phyloP scores from a whole-genome alignment of 139 green algal genomes.

The Nannochloris sp. region DNA sequence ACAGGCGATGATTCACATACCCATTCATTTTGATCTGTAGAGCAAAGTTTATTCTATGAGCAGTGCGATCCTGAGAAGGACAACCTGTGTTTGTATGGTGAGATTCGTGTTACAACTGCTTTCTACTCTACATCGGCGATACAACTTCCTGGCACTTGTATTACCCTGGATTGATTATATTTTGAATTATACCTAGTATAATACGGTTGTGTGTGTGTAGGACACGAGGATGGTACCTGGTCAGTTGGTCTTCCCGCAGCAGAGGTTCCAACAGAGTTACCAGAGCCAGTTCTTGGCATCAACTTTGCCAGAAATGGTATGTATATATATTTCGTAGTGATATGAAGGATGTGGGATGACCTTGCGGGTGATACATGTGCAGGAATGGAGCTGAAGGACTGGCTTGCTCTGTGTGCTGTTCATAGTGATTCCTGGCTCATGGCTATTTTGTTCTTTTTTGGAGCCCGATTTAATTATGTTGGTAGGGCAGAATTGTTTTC shows the following conservation, averaged over 20 bases:
- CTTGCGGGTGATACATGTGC: not conserved
- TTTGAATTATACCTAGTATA: not conserved
- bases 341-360: not conserved
- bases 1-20: no score
- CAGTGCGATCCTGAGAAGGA: conserved; percentile 79
- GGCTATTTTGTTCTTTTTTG: conserved; percentile 91
- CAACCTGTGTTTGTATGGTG: conserved; percentile 97
- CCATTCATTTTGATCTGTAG: conserved; percentile 5
- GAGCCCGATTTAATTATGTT: conserved; percentile 73
- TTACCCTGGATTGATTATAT: not conserved
- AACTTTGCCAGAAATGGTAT: conserved; percentile 87
- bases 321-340: conserved; percentile 47
- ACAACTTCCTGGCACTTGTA: not conserved
- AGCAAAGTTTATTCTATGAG: conserved; percentile 48
- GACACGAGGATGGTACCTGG: conserved; percentile 74
- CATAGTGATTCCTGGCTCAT: conserved; percentile 96
- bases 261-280: conserved; percentile 95
- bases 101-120: conserved; percentile 9
- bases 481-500: conserved; percentile 72
- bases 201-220: conserved; percentile 23
- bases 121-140: not conserved
- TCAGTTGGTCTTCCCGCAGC: conserved; percentile 85
- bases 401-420: conserved; percentile 91
- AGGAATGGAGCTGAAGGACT: conserved; percentile 72
- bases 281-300: conserved; percentile 93